Evolutionary conservation across 1,284 basidiomycete genomes (phyloP).

Genomic region (Sporisorium graminicola): DNA sequence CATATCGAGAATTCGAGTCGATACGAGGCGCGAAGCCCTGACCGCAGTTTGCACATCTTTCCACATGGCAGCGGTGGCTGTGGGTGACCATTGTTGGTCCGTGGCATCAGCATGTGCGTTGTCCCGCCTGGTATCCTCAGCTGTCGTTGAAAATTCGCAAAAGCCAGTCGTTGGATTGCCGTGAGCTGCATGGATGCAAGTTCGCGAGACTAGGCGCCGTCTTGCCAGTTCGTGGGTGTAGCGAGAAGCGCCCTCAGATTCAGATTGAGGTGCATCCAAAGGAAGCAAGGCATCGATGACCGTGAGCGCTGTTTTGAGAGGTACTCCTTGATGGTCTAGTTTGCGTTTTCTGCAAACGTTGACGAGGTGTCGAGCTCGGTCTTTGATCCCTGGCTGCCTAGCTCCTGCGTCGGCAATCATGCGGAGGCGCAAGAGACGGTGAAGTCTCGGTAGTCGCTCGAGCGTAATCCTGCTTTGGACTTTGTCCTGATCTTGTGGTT

Average conservation of each 20-base stretch:
- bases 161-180: background rate
- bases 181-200: conserved; percentile 2
- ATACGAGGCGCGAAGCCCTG: conserved; percentile 18
- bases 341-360: conserved; percentile 23
- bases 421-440: conserved; percentile 5
- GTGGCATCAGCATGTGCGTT: background rate
- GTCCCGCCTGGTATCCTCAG: background rate
- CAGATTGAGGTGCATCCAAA: background rate
- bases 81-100: background rate
- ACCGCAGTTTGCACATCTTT: conserved; percentile 19
- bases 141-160: conserved; percentile 1
- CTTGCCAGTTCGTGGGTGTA: conserved; percentile 18
- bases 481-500: background rate
- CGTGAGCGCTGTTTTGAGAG: background rate
- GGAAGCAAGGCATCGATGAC: conserved; percentile 20
- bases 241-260: background rate
- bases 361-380: background rate
- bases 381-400: background rate
- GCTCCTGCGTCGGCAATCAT: background rate
- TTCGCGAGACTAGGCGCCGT: conserved; percentile 19
- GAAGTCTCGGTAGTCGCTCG: conserved; percentile 1
- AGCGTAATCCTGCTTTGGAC: background rate
- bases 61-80: conserved; percentile 22
- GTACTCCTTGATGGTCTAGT: background rate
- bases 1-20: conserved; percentile 28